phyloP scores from a whole-genome alignment of 75 land plant genomes.

The Isoetes taiwanensis region DNA sequence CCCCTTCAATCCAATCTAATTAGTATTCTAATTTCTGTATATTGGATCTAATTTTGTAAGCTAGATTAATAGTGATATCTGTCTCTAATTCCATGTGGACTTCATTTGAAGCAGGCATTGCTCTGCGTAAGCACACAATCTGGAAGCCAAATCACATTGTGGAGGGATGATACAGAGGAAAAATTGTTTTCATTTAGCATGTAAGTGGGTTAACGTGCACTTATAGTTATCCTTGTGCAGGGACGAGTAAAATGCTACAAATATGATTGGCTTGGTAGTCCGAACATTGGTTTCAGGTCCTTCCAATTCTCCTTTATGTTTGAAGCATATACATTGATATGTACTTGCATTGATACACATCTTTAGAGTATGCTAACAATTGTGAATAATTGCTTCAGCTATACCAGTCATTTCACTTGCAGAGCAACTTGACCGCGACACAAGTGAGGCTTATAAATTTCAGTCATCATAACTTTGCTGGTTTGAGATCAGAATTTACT shows the following conservation, averaged over 20 bases:
- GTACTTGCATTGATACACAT: not conserved
- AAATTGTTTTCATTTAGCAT: too few relatives aligned
- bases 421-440: conserved; percentile 2
- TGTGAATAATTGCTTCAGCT: not conserved
- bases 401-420: conserved; percentile 1
- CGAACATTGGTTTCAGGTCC: not conserved
- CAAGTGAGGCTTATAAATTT: not conserved
- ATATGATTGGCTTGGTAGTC: conserved; percentile 1
- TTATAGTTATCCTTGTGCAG: too few relatives aligned
- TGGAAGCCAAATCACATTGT: too few relatives aligned
- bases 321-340: not conserved
- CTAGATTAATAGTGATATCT: too few relatives aligned
- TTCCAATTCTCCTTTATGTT: not conserved
- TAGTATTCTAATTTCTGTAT: too few relatives aligned
- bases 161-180: too few relatives aligned
- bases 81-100: too few relatives aligned
- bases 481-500: not conserved
- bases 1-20: too few relatives aligned
- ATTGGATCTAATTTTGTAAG: too few relatives aligned
- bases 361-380: not conserved
- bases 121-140: too few relatives aligned
- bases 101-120: too few relatives aligned
- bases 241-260: conserved; percentile 1
- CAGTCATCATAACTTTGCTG: not conserved
- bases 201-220: too few relatives aligned